Percentiles rank a stretch among this genome's conserved stretches.
Evolutionary conservation across 495 filamentous ascomycete genomes (phyloP).

Genomic region (Penicillium crystallinum): DNA sequence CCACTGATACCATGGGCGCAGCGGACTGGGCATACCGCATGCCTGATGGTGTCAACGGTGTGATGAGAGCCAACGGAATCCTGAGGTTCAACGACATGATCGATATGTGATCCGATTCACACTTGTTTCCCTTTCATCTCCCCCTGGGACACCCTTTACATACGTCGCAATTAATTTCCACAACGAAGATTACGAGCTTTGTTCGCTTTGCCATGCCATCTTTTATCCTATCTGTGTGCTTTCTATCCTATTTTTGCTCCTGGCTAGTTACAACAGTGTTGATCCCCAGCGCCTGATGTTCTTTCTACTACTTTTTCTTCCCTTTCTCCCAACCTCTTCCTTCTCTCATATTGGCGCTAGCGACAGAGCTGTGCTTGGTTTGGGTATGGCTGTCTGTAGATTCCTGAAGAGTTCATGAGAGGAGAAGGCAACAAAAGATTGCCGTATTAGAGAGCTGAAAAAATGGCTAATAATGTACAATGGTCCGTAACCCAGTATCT

Average conservation of each 20-base stretch:
- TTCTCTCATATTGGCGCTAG: conserved; percentile 12
- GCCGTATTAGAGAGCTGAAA: conserved; percentile 23
- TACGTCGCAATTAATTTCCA: conserved; percentile 12
- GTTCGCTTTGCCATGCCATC: conserved; percentile 8
- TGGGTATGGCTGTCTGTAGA: conserved; percentile 16
- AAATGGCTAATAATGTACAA: conserved; percentile 37
- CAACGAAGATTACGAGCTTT: conserved; percentile 19
- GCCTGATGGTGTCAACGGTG: conserved; percentile 74
- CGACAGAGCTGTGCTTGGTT: conserved; percentile 9
- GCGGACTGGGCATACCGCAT: conserved; percentile 45
- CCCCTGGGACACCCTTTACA: neutral
- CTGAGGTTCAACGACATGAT: conserved; percentile 90
- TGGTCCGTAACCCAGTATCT: conserved; percentile 15
- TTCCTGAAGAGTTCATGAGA: conserved; percentile 11
- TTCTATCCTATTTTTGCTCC: conserved; percentile 7
- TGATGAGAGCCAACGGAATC: conserved; percentile 79
- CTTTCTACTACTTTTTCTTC: neutral
- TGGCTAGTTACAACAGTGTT: neutral
- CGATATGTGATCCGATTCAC: conserved; percentile 60
- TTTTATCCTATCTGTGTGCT: neutral
- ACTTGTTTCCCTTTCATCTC: neutral
- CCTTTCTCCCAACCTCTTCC: neutral
- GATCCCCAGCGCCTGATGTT: conserved; percentile 4
- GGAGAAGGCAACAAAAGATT: conserved; percentile 18
- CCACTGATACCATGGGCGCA: conserved; percentile 38